These are phyloP conservation scores for Metschnikowia proteae DNA, from an alignment of 805 yeast species.

Conservation along the genomic window DNA sequence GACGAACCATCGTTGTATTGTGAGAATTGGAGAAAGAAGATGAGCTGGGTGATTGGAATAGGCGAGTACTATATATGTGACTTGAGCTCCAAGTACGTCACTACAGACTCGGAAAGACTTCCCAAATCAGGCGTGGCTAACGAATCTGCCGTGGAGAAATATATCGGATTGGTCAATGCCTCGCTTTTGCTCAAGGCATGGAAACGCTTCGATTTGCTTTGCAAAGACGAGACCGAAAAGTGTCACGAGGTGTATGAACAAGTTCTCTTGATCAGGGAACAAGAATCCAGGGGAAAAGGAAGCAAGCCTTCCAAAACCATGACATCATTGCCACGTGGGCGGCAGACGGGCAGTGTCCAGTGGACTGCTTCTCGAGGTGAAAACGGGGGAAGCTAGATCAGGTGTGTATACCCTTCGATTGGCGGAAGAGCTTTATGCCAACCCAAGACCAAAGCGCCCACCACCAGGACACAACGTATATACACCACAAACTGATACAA, in stretches of 20 bases:
- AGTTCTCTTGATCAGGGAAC: slow-evolving; percentile 14
- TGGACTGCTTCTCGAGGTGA: slow-evolving; percentile 86
- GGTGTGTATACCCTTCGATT: slow-evolving; percentile 58
- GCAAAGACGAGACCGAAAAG: slow-evolving; percentile 2
- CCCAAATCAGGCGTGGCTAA: slow-evolving; percentile 13
- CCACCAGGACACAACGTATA: slow-evolving; percentile 43
- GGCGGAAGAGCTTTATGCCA: slow-evolving; percentile 75
- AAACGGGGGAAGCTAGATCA: slow-evolving; percentile 9
- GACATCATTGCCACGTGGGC: slow-evolving; percentile 37
- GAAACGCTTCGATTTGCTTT: slow-evolving; percentile 5
- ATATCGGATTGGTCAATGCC: slow-evolving; percentile 8
- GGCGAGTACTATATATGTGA: slow-evolving; percentile 61
- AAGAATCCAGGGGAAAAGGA: slow-evolving; percentile 6
- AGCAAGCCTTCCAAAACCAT: slow-evolving; percentile 19
- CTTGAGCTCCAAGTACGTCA: slow-evolving; percentile 66
- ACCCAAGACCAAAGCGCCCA: slow-evolving; percentile 79
- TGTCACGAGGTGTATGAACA: slow-evolving; percentile 10
- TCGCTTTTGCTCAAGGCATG: slow-evolving; percentile 11
- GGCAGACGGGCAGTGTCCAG: slow-evolving; percentile 71
- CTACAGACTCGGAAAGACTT: slow-evolving; percentile 24
- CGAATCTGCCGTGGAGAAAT: slow-evolving; percentile 8
- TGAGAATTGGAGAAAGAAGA: slow-evolving; percentile 87
- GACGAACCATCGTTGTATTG: slow-evolving; percentile 78
- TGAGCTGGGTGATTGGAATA: slow-evolving; percentile 82
- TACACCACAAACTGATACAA: slow-evolving; percentile 35